Evolutionary conservation across 345 rosid genomes (phyloP), one percentile per base, ranked within the genome.

Genomic region (Streptanthus diversifolius): DNA sequence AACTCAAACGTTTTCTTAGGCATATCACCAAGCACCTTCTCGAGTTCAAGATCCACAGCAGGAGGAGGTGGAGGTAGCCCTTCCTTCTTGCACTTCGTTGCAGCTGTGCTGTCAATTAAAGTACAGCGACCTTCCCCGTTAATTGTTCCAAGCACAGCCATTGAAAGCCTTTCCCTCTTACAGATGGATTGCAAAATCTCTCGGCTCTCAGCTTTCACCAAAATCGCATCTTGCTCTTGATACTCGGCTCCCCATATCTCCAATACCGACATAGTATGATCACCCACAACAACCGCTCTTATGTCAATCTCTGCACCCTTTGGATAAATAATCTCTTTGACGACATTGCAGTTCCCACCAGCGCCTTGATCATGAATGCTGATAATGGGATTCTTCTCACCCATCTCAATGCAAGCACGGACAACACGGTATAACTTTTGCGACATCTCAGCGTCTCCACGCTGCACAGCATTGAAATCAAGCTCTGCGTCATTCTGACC

Each of bases 201-300:
- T 10, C 83, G 85, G 67, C 90, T 89, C 82, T 88, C 93, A 41
- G 96, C 87, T 80, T 87, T 88, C 79, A 93, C 88, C 84, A 93
- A 80, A 81, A 93, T 86, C 1, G 98, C 97, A 81, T 93, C 97
- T 81, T 93, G 98, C 82, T 93, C 97, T 74, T 93, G 98, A 77
- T 93, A 93, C 70, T 93, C 98, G 21, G 98, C 98, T 73, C 97
- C 97, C 96, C 96, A 91, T 57, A 93, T 93, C 85, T 93, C 98
- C 84, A 93, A 79, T 36, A 91, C 88, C 25, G 97, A 93, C 98
- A 91, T 85, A 3, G 93, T 93, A 76, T 86, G 93, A 67, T 93
- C 98, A 8, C 98, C 97, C 21, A 93, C 92, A 45, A 89, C 90
- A 64, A 93, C 80, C 6, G 95, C 85, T 18, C 88, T 72, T 47